These are phyloP conservation scores for Spergularia marina DNA, from an alignment of 148 eudicot genomes.

Conservation along the genomic window DNA sequence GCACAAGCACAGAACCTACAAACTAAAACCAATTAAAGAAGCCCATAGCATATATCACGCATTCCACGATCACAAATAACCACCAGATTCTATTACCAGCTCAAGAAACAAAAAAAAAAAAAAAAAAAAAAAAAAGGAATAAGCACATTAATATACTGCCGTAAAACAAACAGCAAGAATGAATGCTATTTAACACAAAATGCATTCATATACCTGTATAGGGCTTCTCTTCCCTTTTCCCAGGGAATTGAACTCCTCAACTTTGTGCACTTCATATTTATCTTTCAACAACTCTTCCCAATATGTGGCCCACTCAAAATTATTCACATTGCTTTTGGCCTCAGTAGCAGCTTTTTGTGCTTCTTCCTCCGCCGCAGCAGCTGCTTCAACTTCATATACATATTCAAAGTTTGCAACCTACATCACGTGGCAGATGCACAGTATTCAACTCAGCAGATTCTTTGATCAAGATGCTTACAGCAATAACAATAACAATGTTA, in stretches of 20 bases:
- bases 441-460: no score
- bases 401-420: constrained; percentile 98
- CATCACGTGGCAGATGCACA: constrained; percentile 10
- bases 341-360: constrained; percentile 47
- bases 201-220: constrained; percentile 58
- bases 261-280: constrained; percentile 74
- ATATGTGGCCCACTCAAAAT: constrained; percentile 58
- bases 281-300: constrained; percentile 92
- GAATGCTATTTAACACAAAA: background rate
- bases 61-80: no score
- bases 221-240: constrained; percentile 98
- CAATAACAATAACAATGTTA: no score
- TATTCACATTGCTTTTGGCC: constrained; percentile 43
- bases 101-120: background rate
- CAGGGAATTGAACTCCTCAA: constrained; percentile 80
- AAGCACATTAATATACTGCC: background rate
- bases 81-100: background rate
- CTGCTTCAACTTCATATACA: constrained; percentile 71
- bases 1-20: no score
- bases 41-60: no score
- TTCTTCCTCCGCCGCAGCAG: constrained; percentile 73
- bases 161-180: background rate
- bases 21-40: no score
- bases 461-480: background rate
- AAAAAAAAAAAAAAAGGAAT: background rate